Evolutionary conservation across 352 stramenopile species (phyloP).

Genomic region (Phytophthora crassamura): DNA sequence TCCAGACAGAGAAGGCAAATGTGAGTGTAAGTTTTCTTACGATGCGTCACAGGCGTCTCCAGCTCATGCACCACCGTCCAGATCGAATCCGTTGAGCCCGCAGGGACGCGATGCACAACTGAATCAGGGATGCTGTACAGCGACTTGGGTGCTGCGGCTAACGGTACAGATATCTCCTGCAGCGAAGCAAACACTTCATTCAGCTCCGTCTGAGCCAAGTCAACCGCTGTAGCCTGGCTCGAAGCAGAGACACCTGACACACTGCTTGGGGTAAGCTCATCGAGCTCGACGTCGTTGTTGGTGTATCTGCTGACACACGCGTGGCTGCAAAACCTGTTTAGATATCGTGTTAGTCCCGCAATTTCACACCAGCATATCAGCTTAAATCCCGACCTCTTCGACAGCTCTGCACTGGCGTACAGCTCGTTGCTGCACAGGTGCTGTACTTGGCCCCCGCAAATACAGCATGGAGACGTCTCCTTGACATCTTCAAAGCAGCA

Average conservation of each 20-base stretch:
- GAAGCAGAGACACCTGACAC: background rate
- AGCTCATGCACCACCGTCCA: background rate
- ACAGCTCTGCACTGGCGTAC: too few species aligned
- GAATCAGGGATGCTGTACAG: background rate
- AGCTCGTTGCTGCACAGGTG: slow-evolving; percentile 6
- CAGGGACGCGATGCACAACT: background rate
- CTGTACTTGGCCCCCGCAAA: background rate
- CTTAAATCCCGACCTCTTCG: too few species aligned
- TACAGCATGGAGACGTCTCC: background rate
- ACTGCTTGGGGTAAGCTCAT: background rate
- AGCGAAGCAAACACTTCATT: too few species aligned
- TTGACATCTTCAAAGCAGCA: background rate
- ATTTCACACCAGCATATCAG: too few species aligned
- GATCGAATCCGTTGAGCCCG: background rate
- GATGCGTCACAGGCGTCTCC: background rate
- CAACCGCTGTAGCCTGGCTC: background rate
- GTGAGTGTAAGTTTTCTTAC: background rate
- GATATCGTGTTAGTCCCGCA: too few species aligned
- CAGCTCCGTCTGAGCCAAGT: background rate
- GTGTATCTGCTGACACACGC: too few species aligned
- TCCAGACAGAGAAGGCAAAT: background rate
- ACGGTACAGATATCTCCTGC: too few species aligned
- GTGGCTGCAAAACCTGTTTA: background rate
- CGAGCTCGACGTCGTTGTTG: too few species aligned
- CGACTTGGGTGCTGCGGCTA: too few species aligned